phyloP scores from a whole-genome alignment of 805 yeast genomes.

The Ogataea pignaliae region DNA sequence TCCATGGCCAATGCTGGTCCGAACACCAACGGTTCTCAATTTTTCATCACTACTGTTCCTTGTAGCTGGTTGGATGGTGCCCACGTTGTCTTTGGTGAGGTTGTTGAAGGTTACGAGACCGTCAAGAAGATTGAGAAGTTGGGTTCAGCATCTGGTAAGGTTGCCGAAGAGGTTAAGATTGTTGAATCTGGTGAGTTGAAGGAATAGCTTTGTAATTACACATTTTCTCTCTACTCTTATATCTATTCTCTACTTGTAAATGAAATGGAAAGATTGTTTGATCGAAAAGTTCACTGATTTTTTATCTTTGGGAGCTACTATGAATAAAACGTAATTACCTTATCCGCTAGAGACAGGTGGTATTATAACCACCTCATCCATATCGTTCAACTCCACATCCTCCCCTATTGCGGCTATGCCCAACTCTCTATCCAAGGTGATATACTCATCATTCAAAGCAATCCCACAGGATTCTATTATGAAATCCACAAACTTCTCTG shows the following conservation, averaged over 20 bases:
- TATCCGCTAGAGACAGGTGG: constrained; percentile 32
- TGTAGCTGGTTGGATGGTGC: constrained; percentile 89
- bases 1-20: constrained; percentile 99
- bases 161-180: constrained; percentile 44
- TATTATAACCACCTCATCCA: constrained; percentile 23
- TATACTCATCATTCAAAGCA: constrained; percentile 25
- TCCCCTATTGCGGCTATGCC: constrained; percentile 2
- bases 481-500: constrained; percentile 17
- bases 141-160: constrained; percentile 46
- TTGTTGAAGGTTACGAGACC: constrained; percentile 76
- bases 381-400: constrained; percentile 7
- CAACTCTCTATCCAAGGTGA: constrained; percentile 16
- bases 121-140: constrained; percentile 77
- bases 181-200: constrained; percentile 56
- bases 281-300: too few species aligned
- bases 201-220: constrained; percentile 9
- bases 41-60: constrained; percentile 88
- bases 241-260: too few species aligned
- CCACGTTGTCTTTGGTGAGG: constrained; percentile 95
- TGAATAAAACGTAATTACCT: neutral
- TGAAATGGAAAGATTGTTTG: too few species aligned
- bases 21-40: constrained; percentile 97
- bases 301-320: too few species aligned
- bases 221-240: neutral
- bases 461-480: constrained; percentile 23